Evolutionary conservation across 768 basidiomycete genomes (phyloP).

Genomic region (Leccinum disarticulatum): DNA sequence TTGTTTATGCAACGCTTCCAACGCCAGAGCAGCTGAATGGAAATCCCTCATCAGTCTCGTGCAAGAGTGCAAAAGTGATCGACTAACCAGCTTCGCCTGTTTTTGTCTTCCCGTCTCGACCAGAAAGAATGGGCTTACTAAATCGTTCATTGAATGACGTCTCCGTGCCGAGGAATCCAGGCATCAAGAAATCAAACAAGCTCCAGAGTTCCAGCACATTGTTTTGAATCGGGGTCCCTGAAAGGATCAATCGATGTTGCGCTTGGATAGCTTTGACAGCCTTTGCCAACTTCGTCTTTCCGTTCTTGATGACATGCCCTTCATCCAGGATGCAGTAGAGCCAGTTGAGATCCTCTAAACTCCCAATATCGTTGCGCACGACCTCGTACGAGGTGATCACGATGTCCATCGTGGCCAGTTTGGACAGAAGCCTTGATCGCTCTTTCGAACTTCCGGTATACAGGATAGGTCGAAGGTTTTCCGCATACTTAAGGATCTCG

Average conservation of each 20-base stretch:
- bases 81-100: slow-evolving; percentile 88
- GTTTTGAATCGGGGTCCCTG: slow-evolving; percentile 98
- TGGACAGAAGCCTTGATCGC: slow-evolving; percentile 63
- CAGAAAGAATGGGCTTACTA: slow-evolving; percentile 92
- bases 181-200: slow-evolving; percentile 99
- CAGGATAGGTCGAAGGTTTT: slow-evolving; percentile 78
- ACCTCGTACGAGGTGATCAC: slow-evolving; percentile 98
- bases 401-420: slow-evolving; percentile 74
- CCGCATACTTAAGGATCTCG: slow-evolving; percentile 90
- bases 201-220: slow-evolving; percentile 99
- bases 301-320: slow-evolving; percentile 98
- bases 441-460: slow-evolving; percentile 90
- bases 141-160: slow-evolving; percentile 93
- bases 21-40: slow-evolving; percentile 77
- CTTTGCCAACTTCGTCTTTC: slow-evolving; percentile 95
- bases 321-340: slow-evolving; percentile 97
- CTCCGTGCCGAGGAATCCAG: slow-evolving; percentile 97
- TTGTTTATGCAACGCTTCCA: slow-evolving; percentile 97
- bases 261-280: slow-evolving; percentile 90
- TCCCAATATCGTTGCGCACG: slow-evolving; percentile 88
- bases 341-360: slow-evolving; percentile 76
- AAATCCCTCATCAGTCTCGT: slow-evolving; percentile 1
- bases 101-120: slow-evolving; percentile 93
- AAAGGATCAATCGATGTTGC: slow-evolving; percentile 91
- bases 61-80: background rate